Conservation (phyloP, 257 asterid species). For the Sherardia arvensis region DNA sequence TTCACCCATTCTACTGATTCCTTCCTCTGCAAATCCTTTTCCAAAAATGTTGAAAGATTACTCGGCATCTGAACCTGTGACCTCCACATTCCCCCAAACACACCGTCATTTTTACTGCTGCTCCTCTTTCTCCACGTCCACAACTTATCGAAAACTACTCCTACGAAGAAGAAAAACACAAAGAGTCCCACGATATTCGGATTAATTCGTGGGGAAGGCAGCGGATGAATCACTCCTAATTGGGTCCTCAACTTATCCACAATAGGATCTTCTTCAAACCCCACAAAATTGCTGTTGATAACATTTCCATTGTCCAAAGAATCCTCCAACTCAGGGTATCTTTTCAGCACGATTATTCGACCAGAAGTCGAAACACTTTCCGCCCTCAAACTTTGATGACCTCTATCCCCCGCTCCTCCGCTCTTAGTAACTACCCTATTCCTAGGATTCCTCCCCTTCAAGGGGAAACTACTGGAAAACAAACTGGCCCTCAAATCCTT, state of each 20-base stretch:
- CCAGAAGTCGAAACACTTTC: constrained; percentile 24
- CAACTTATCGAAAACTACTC: constrained; percentile 81
- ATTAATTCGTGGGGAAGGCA: constrained; percentile 73
- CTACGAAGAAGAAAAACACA: constrained; percentile 80
- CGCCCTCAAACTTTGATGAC: constrained; percentile 28
- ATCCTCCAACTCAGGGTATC: constrained; percentile 30
- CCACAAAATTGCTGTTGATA: constrained; percentile 39
- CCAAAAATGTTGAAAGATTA: constrained; percentile 48
- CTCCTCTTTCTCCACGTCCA: constrained; percentile 63
- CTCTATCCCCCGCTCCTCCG: constrained; percentile 17
- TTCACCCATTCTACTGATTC: constrained; percentile 92
- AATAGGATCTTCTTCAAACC: constrained; percentile 73
- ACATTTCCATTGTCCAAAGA: constrained; percentile 16
- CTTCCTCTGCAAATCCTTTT: constrained; percentile 79
- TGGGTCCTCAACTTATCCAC: constrained; percentile 91
- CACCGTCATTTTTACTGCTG: constrained; percentile 11
- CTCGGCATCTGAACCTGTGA: constrained; percentile 40
- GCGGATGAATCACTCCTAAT: constrained; percentile 84
- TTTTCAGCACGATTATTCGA: constrained; percentile 43
- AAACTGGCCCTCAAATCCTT: constrained; percentile 5
- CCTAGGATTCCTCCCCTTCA: constrained; percentile 4
- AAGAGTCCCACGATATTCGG: constrained; percentile 56
- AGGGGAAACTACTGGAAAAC: constrained; percentile 18
- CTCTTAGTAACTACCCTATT: constrained; percentile 29
- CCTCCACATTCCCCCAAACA: constrained; percentile 34